Evolutionary conservation across 768 basidiomycete species (phyloP).

Genomic region (Auriscalpium microsporum): DNA sequence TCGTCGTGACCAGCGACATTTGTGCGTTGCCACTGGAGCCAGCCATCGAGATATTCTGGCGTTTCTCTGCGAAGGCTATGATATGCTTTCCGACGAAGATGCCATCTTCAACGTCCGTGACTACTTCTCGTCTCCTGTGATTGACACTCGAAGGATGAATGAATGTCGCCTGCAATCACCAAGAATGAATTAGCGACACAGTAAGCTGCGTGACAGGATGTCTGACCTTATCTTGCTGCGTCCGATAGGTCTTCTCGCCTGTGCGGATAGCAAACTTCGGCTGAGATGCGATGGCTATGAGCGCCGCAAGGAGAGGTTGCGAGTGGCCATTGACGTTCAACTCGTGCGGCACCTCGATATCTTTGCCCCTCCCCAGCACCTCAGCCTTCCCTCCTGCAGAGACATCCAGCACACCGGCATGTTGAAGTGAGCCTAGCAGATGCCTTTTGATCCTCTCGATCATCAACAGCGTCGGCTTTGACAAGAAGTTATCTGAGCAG

Average conservation of each 20-base stretch:
- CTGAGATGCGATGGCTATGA: conserved; percentile 80
- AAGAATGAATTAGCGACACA: too few species aligned
- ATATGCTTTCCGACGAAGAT: conserved; percentile 54
- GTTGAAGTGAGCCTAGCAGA: conserved; percentile 66
- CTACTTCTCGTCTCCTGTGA: conserved; percentile 46
- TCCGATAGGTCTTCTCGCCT: conserved; percentile 59
- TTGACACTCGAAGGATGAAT: conserved; percentile 89
- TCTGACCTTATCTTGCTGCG: conserved; percentile 75
- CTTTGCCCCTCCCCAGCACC: conserved; percentile 23
- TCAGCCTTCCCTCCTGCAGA: conserved; percentile 55
- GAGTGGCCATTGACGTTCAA: conserved; percentile 70
- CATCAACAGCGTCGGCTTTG: conserved; percentile 72
- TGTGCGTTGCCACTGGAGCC: conserved; percentile 30
- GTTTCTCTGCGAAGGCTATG: conserved; percentile 78
- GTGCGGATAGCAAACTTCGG: conserved; percentile 85
- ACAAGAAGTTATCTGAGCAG: conserved; percentile 79
- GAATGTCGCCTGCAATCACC: conserved; percentile 45
- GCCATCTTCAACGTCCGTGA: conserved; percentile 20
- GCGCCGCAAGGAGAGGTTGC: conserved; percentile 66
- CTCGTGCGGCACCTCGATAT: conserved; percentile 47
- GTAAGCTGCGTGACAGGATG: not conserved
- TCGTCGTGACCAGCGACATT: conserved; percentile 71
- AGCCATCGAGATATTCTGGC: conserved; percentile 55
- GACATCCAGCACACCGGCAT: conserved; percentile 74
- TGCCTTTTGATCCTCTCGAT: conserved; percentile 78